Evolutionary conservation across 495 filamentous ascomycete genomes (phyloP).

Genomic region (Tuber indicum): DNA sequence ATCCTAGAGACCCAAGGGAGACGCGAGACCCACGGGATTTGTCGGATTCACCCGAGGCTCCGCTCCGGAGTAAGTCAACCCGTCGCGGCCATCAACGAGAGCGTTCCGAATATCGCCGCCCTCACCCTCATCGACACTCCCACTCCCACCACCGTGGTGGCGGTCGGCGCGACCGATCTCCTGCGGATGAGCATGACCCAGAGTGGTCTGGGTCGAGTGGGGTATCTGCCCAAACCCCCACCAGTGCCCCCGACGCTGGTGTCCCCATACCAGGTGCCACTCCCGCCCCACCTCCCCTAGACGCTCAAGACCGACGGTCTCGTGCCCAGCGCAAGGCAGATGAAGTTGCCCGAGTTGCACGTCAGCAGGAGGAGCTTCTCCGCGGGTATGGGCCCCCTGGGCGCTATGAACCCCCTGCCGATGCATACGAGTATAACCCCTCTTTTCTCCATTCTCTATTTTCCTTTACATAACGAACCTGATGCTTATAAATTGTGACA

Average conservation of each 20-base stretch:
- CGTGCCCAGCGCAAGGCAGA: conserved; percentile 19
- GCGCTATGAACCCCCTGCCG: conserved; percentile 9
- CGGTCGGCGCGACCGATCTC: conserved; percentile 26
- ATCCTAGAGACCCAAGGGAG: neutral
- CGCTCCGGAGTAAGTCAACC: neutral
- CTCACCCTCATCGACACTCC: conserved; percentile 18
- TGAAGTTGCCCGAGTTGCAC: conserved; percentile 19
- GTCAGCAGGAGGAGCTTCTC: conserved; percentile 24
- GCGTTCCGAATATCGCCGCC: conserved; percentile 25
- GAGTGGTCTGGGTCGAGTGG: conserved; percentile 31
- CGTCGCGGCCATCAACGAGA: conserved; percentile 24
- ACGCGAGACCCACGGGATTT: neutral
- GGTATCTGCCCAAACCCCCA: conserved; percentile 25
- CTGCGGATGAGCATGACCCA: conserved; percentile 21
- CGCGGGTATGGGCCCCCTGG: conserved; percentile 15
- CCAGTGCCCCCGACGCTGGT: conserved; percentile 16
- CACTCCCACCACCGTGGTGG: conserved; percentile 30
- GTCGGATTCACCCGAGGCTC: neutral
- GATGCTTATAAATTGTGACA: conserved; percentile 1
- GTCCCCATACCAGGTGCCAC: conserved; percentile 10
- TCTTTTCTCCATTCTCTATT: neutral
- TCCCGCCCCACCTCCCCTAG: neutral
- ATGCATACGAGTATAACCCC: conserved; percentile 32
- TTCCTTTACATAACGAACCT: neutral
- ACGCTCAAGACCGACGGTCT: neutral